Base-by-base conservation (phyloP, 768 basidiomycete genomes). In the Mycena vulgaris region DNA sequence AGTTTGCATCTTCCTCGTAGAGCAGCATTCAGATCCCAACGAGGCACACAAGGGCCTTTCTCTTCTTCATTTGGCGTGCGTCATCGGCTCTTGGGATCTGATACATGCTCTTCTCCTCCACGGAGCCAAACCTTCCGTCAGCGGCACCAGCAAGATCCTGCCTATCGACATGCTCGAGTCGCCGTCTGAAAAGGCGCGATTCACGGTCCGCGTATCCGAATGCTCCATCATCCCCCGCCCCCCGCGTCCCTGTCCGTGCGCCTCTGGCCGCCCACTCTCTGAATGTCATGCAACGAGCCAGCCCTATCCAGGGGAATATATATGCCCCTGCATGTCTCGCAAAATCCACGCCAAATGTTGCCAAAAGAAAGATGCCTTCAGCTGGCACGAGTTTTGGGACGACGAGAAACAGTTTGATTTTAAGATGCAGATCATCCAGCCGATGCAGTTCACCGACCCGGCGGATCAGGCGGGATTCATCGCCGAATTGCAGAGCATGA, bases 171-270 rank as follows among this genome's bases (percentile, higher is more conserved):
- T 33, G 30, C 8, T 47, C 45, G 16, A 60, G 7, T 8, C 27
- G 0, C 13, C 19, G 8, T 47, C 30, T 0, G 59, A 60, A 3
- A 60, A 60, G 35, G 8, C 31, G 0, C 42, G 45, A 17, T 48
- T 60, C 59, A 48, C 30, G 23, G 30, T 45, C 7, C 45, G 47
- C 30, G 45, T 48, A 47, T 60, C 59, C 21, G 30, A 48, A 60
- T 48, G 7, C 27, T 60, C 45, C 42, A 47, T 19, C 5, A 28
- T 31, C n/a, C 2, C 31, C 59, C 59, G 59, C 17, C 45, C 59
- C 16, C 30, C 59, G 5, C 59, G 31, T 25, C 42, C 45, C 42
- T 60, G 59, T 25, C 59, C 45, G 1, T 60, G 59, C 14, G 59
- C 30, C n/a, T 60, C 53, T 31, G 59, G 45, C 45, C 28, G 28